phyloP scores from a whole-genome alignment of 2,329 filamentous ascomycete species.

The Fusarium oligoseptatum region DNA sequence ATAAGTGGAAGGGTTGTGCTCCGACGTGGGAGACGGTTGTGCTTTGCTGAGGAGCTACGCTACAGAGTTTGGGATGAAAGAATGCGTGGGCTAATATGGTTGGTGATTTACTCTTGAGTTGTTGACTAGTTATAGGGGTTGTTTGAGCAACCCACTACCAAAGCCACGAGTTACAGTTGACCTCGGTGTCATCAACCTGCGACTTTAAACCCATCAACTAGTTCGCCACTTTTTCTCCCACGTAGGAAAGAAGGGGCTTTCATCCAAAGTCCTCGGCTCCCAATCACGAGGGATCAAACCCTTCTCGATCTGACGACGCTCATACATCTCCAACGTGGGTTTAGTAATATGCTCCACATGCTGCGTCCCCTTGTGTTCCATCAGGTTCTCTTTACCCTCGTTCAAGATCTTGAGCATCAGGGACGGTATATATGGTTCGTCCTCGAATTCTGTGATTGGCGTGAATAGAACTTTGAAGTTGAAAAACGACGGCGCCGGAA shows the following conservation, averaged over 20 bases:
- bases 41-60: neutral
- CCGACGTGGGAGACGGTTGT: conserved; percentile 2
- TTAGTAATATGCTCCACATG: neutral
- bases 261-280: neutral
- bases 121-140: neutral
- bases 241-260: neutral
- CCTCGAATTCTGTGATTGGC: neutral
- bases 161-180: neutral
- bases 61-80: too few species aligned
- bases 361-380: neutral
- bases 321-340: neutral
- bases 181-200: neutral
- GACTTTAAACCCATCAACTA: neutral
- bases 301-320: neutral
- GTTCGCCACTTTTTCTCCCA: neutral
- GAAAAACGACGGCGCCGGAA: neutral
- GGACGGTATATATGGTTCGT: neutral
- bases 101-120: neutral
- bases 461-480: conserved; percentile 1
- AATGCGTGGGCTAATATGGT: neutral
- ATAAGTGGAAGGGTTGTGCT: neutral
- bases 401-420: neutral
- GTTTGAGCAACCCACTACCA: neutral
- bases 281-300: neutral
- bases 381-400: neutral